phyloP scores from a whole-genome alignment of 306 rosid genomes.

The Cucumis melo region DNA sequence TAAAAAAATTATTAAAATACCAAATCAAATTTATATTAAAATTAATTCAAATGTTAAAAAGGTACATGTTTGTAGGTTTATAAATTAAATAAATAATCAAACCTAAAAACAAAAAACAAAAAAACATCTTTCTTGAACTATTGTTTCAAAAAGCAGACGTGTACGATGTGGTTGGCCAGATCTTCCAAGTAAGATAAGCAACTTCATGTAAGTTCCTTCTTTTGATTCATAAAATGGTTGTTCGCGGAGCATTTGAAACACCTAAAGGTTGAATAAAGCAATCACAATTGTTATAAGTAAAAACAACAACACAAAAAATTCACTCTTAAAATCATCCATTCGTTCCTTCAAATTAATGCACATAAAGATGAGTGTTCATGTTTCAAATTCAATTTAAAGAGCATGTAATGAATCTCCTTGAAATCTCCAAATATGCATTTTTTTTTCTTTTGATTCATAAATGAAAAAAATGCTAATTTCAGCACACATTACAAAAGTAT shows the following conservation, averaged over 20 bases:
- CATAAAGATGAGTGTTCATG: background rate
- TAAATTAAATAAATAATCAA: too few species aligned
- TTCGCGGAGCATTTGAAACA: constrained; percentile 79
- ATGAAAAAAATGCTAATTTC: background rate
- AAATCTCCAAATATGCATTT: background rate
- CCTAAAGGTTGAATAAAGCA: constrained; percentile 26
- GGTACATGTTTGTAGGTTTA: too few species aligned
- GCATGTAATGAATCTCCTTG: background rate
- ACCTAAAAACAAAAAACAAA: too few species aligned
- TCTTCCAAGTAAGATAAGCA: constrained; percentile 73
- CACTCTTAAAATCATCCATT: background rate
- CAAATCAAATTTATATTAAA: too few species aligned
- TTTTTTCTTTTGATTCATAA: background rate
- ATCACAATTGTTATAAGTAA: background rate
- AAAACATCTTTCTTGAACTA: constrained; percentile 70
- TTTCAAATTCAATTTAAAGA: background rate
- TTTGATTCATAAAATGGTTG: constrained; percentile 82
- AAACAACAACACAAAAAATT: background rate
- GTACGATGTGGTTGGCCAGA: constrained; percentile 69
- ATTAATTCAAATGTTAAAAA: too few species aligned
- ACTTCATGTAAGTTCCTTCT: constrained; percentile 95
- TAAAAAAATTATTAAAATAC: too few species aligned
- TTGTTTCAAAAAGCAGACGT: constrained; percentile 48
- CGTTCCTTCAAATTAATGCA: background rate
- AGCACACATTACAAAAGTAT: background rate